phyloP scores from a whole-genome alignment of 345 rosid genomes.

The Raphanus sativus region DNA sequence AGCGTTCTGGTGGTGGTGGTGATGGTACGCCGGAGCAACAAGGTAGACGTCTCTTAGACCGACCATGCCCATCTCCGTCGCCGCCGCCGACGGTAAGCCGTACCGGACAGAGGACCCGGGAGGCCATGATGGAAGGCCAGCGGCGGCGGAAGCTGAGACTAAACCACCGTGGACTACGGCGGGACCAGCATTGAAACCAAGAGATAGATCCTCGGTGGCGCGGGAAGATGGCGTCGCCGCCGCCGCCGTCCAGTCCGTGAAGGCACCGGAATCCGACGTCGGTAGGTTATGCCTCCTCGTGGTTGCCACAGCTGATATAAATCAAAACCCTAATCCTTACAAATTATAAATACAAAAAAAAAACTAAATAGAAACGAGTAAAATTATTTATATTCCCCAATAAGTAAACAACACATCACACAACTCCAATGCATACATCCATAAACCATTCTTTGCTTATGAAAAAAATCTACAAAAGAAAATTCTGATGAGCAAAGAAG shows the following conservation, averaged over 20 bases:
- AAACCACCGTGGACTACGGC: conserved; percentile 40
- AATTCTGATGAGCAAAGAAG: conserved; percentile 18
- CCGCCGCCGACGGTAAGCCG: conserved; percentile 45
- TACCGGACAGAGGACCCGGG: conserved; percentile 51
- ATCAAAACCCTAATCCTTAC: conserved; percentile 34
- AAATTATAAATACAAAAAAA: neutral
- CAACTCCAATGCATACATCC: conserved; percentile 15
- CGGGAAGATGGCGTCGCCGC: conserved; percentile 60
- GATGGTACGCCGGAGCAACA: conserved; percentile 73
- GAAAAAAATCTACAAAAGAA: neutral
- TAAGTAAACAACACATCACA: neutral
- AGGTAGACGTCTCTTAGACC: conserved; percentile 72
- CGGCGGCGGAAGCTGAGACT: conserved; percentile 38
- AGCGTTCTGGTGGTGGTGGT: conserved; percentile 45
- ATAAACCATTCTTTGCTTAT: neutral
- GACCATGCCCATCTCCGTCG: conserved; percentile 79
- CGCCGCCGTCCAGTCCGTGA: conserved; percentile 80
- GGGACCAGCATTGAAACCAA: conserved; percentile 93
- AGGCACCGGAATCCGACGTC: conserved; percentile 83
- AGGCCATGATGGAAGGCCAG: conserved; percentile 56
- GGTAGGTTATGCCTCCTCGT: conserved; percentile 74
- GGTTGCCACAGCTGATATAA: conserved; percentile 81
- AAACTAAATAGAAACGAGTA: neutral
- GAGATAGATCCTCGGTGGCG: conserved; percentile 84
- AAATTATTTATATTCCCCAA: neutral